Evolutionary conservation across 306 rosid genomes (phyloP), one percentile per base, ranked within the genome.

Genomic region (Crataegus laevigata): DNA sequence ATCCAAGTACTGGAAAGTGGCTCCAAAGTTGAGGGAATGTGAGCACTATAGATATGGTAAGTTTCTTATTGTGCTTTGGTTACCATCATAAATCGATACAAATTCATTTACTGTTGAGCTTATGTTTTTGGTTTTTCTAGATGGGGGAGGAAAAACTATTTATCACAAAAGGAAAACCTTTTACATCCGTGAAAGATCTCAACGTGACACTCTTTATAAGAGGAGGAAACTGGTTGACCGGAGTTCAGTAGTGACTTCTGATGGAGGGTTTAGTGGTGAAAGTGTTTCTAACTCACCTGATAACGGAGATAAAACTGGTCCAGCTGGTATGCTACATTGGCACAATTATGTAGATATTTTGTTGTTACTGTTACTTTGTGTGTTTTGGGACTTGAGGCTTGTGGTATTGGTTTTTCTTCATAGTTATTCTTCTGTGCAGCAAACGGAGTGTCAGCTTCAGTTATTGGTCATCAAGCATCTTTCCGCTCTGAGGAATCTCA

Each of bases 11-110:
- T 91, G 98, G 98, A 94, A 89, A 81, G 85, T 8, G 62, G 94
- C 89, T 82, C 97, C 97, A 22, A 94, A 87, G 69, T 82, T 90
- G 85, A 90, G 87, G 89, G 97, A 94, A 63, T 91, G 52, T 74
- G 93, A 88, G 73, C 76, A 66, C 76, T 72, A 82, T 65, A 86
- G 89, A 88, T 82, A 82, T 75, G 98, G 98, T 94, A 82, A 82
- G 83, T 66, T 64, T 73, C 40, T 61, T 24, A 42, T 74, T 28
- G 42, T 78, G 68, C 29, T 69, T 72, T 73, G 73, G 28, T 55
- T 67, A 47, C 78, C 9, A 64, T 62, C 71, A 63, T 59, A 54
- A 42, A 26, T n/a, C n/a, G 50, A n/a, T 55, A 18, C 12, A 7
- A 47, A 66, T 43, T 79, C n/a, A 19, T 50, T 36, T 74, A 63